Evolutionary conservation across 2,329 filamentous ascomycete species (phyloP).

Genomic region (Trichophyton simii): DNA sequence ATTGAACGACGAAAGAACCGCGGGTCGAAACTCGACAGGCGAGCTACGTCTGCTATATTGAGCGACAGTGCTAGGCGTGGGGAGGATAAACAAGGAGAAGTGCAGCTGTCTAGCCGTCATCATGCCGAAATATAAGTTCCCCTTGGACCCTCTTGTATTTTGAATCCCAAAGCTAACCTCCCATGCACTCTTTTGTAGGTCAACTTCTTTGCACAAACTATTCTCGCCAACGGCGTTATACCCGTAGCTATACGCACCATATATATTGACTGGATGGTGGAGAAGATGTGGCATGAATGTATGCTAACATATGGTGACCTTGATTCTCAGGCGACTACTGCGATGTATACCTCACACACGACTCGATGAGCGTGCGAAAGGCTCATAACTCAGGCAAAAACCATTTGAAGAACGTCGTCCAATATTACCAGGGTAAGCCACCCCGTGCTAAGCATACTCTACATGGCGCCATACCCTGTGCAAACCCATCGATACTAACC

Average conservation of each 20-base stretch:
- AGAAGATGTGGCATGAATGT: not conserved
- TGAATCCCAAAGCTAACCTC: constrained; percentile 25
- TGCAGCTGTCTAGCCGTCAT: not conserved
- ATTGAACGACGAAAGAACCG: not conserved
- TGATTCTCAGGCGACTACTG: constrained; percentile 66
- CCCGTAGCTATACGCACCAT: not conserved
- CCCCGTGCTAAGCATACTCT: constrained; percentile 9
- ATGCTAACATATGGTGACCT: constrained; percentile 3
- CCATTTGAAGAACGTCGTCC: constrained; percentile 91
- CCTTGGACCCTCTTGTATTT: constrained; percentile 2
- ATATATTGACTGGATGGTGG: too few relatives aligned
- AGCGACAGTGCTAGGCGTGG: not conserved
- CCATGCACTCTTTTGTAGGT: constrained; percentile 57
- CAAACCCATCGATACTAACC: not conserved
- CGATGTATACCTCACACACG: constrained; percentile 99
- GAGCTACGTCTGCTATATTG: not conserved
- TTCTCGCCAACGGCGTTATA: not conserved
- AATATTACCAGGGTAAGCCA: constrained; percentile 80
- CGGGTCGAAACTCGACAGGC: not conserved
- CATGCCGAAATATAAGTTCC: constrained; percentile 75
- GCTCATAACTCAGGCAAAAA: constrained; percentile 95
- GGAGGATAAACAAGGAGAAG: not conserved
- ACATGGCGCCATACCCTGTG: not conserved
- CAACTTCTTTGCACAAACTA: constrained; percentile 10
- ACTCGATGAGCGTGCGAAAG: constrained; percentile 99